These are phyloP conservation scores for Tothia fuscella DNA, from an alignment of 2,329 filamentous ascomycete genomes.

Conservation along the genomic window DNA sequence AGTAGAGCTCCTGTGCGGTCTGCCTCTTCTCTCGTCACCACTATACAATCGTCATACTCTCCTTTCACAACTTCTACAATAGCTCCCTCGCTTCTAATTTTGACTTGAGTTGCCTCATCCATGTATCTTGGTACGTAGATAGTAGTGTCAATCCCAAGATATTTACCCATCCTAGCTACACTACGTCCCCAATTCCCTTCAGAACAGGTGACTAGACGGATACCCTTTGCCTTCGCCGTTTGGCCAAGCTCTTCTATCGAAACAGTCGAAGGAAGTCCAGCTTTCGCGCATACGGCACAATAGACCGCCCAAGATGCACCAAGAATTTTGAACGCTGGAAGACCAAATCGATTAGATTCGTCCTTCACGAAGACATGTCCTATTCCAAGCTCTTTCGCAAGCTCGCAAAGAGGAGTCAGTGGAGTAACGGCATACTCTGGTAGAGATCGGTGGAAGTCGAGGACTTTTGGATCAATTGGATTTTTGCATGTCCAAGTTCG, in stretches of 20 bases:
- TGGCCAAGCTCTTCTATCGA: slow-evolving; percentile 33
- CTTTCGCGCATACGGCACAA: slow-evolving; percentile 38
- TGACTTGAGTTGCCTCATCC: slow-evolving; percentile 37
- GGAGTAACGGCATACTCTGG: slow-evolving; percentile 46
- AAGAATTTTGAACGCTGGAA: slow-evolving; percentile 70
- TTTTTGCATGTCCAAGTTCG: slow-evolving; percentile 15
- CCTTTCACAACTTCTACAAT: slow-evolving; percentile 42
- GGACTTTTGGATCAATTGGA: slow-evolving; percentile 11
- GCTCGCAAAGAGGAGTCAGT: slow-evolving; percentile 38
- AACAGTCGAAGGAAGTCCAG: slow-evolving; percentile 32
- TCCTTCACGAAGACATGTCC: slow-evolving; percentile 55
- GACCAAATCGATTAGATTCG: slow-evolving; percentile 53
- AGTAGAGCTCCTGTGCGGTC: slow-evolving; percentile 37
- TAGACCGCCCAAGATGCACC: slow-evolving; percentile 65
- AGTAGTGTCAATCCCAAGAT: slow-evolving; percentile 41
- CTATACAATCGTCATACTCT: slow-evolving; percentile 53
- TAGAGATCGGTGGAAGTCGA: slow-evolving; percentile 39
- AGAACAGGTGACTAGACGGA: slow-evolving; percentile 50
- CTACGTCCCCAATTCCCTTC: slow-evolving; percentile 71
- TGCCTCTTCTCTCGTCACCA: slow-evolving; percentile 34
- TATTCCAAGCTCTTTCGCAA: slow-evolving; percentile 49
- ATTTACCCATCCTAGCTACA: slow-evolving; percentile 53
- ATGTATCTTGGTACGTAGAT: slow-evolving; percentile 55
- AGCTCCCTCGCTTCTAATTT: slow-evolving; percentile 53
- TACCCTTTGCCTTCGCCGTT: slow-evolving; percentile 17